Evolutionary conservation across 2,329 filamentous ascomycete species (phyloP).

Genomic region (Colletotrichum eremochloae): DNA sequence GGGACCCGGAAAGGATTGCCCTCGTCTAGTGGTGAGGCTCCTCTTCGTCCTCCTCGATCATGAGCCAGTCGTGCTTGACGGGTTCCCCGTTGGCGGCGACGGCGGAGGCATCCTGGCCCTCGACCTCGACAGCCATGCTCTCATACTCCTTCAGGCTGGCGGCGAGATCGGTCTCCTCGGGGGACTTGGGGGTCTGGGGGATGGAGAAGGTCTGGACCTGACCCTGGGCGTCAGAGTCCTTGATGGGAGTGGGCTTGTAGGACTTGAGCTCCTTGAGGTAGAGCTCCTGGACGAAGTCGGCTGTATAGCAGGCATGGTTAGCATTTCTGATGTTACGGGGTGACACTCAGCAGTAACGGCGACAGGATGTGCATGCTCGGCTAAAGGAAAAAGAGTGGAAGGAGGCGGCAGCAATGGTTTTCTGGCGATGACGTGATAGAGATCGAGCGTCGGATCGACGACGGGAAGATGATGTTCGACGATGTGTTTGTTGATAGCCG

Average conservation of each 20-base stretch:
- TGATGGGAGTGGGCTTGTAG: constrained; percentile 89
- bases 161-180: constrained; percentile 94
- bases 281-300: constrained; percentile 97
- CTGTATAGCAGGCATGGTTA: constrained; percentile 60
- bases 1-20: constrained; percentile 4
- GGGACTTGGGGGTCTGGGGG: constrained; percentile 86
- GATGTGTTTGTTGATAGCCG: neutral
- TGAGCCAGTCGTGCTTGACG: constrained; percentile 80
- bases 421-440: neutral
- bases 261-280: constrained; percentile 96
- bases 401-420: neutral
- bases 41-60: constrained; percentile 78
- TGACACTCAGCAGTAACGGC: neutral
- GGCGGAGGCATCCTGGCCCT: constrained; percentile 80
- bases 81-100: constrained; percentile 69
- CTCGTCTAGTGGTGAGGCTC: constrained; percentile 61
- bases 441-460: constrained; percentile 1
- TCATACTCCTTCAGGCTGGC: constrained; percentile 95
- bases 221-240: constrained; percentile 88
- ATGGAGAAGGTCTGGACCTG: constrained; percentile 89
- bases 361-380: constrained; percentile 5
- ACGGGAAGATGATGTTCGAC: neutral
- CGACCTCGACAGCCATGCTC: constrained; percentile 91
- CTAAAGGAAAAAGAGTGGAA: neutral
- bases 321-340: neutral